Percentiles rank a stretch among this genome's conserved stretches.
These are phyloP conservation scores for Guillardia theta DNA, from an alignment of 78 protist species.

Conservation along the genomic window DNA sequence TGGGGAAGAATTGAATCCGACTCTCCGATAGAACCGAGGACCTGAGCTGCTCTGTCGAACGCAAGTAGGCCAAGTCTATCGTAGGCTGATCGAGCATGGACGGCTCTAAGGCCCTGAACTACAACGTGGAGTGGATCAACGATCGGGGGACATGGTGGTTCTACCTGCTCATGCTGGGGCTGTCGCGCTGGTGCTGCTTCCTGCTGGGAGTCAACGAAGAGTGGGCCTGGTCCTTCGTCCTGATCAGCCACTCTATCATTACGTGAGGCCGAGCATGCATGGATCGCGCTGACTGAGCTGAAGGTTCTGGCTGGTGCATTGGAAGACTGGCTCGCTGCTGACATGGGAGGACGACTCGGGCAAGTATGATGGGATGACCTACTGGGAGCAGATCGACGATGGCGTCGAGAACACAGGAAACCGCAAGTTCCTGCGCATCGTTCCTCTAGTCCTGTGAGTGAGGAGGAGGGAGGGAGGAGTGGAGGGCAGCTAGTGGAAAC, in stretches of 20 bases:
- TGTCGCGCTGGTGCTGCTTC: not conserved
- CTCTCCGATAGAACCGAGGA: too few species aligned
- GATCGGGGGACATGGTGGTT: not conserved
- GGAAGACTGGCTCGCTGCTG: not conserved
- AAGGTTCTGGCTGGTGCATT: not conserved
- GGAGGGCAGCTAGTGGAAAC: too few species aligned
- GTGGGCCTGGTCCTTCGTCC: not conserved
- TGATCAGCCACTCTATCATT: not conserved
- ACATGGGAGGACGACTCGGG: not conserved
- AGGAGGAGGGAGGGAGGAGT: too few species aligned
- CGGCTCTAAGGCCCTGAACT: too few species aligned
- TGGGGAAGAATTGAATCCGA: too few species aligned
- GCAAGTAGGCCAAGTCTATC: too few species aligned
- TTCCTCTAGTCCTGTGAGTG: not conserved
- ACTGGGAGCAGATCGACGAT: constrained; percentile 7
- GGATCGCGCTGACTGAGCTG: not conserved
- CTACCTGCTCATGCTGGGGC: not conserved
- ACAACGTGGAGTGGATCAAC: not conserved
- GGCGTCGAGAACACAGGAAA: not conserved
- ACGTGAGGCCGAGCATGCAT: not conserved
- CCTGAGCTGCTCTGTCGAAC: too few species aligned
- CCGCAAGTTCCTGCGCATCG: not conserved
- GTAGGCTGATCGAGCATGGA: too few species aligned
- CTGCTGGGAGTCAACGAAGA: not conserved
- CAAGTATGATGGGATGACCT: not conserved